Evolutionary conservation across 345 rosid species (phyloP).

Genomic region (Brassica nigra): DNA sequence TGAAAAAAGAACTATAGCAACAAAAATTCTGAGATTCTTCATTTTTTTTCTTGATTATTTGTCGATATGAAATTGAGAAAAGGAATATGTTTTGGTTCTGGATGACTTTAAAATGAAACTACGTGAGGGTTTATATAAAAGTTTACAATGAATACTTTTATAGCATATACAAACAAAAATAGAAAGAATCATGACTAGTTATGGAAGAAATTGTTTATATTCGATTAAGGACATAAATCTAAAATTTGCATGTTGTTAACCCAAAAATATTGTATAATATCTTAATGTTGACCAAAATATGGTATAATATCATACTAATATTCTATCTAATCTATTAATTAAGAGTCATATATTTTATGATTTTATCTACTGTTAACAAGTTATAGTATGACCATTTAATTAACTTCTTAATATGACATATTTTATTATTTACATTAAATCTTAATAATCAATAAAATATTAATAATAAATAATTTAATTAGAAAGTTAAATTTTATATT

Average conservation of each 20-base stretch:
- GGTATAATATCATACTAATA: neutral
- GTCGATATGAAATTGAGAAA: neutral
- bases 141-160: neutral
- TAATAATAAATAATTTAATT: too few relatives aligned
- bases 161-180: neutral
- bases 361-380: too few relatives aligned
- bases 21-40: neutral
- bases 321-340: neutral
- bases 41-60: neutral
- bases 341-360: too few relatives aligned
- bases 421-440: too few relatives aligned
- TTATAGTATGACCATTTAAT: too few relatives aligned
- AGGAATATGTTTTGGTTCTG: neutral
- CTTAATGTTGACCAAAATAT: neutral
- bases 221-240: neutral
- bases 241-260: neutral
- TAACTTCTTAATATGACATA: too few relatives aligned
- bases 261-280: neutral
- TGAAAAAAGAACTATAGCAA: slow-evolving; percentile 13
- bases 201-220: neutral
- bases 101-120: neutral
- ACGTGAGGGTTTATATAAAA: neutral
- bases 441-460: too few relatives aligned
- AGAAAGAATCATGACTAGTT: neutral
- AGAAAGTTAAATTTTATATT: too few relatives aligned